Percentiles rank a stretch among this genome's conserved stretches.
These are phyloP conservation scores for Yarrowia alimentaria DNA, from an alignment of 805 yeast genomes.

Conservation along the genomic window DNA sequence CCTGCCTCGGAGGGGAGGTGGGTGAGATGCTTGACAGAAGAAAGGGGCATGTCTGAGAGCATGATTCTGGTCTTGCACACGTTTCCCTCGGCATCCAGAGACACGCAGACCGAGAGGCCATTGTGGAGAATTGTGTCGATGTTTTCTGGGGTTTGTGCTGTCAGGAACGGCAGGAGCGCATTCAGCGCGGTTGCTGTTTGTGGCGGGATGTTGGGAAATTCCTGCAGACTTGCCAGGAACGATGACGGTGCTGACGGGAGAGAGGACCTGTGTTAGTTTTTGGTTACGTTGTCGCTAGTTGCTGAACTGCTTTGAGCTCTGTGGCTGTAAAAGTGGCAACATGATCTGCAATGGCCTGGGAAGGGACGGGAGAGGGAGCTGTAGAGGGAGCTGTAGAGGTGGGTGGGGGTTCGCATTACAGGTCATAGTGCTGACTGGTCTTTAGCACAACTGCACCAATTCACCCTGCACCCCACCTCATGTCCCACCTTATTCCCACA, in stretches of 20 bases:
- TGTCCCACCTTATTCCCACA: too few relatives aligned
- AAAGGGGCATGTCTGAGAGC: conserved; percentile 37
- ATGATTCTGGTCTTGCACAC: conserved; percentile 38
- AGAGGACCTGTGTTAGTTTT: conserved; percentile 27
- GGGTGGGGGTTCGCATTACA: too few relatives aligned
- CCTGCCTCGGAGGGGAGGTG: conserved; percentile 34
- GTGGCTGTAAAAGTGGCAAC: too few relatives aligned
- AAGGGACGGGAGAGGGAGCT: too few relatives aligned
- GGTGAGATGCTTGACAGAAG: conserved; percentile 38
- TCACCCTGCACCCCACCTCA: too few relatives aligned
- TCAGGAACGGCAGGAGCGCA: conserved; percentile 42
- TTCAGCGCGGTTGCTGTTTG: conserved; percentile 40
- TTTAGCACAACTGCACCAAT: too few relatives aligned
- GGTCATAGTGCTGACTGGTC: too few relatives aligned
- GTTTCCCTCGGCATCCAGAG: conserved; percentile 38
- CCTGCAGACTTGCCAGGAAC: conserved; percentile 36
- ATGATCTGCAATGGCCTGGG: too few relatives aligned
- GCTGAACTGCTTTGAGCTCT: too few relatives aligned
- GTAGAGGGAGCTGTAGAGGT: too few relatives aligned
- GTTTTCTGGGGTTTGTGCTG: conserved; percentile 41
- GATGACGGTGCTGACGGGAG: conserved; percentile 37
- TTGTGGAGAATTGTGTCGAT: conserved; percentile 40
- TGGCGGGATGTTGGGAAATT: conserved; percentile 41
- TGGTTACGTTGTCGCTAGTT: too few relatives aligned
- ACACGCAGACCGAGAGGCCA: conserved; percentile 39